Conservation (phyloP, 768 basidiomycete genomes). For the Phaeotremella skinneri region DNA sequence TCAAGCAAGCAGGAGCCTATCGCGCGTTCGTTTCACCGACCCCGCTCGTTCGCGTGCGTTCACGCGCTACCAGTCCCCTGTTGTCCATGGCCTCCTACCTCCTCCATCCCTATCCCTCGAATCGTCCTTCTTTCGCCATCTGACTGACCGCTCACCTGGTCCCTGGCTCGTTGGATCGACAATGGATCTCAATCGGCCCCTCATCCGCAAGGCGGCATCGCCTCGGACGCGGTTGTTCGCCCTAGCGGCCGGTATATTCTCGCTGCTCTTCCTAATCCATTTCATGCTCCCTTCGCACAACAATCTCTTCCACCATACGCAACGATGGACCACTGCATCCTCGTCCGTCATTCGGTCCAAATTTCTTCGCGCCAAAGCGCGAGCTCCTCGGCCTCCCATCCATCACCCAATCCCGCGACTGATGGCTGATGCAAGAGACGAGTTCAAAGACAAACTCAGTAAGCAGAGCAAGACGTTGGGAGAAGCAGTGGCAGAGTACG, state of each 20-base stretch:
- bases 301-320: slow-evolving; percentile 31
- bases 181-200: background rate
- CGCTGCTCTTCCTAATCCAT: slow-evolving; percentile 36
- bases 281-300: slow-evolving; percentile 27
- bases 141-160: too few relatives aligned
- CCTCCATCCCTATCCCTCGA: too few relatives aligned
- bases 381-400: slow-evolving; percentile 42
- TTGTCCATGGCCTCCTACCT: too few relatives aligned
- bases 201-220: slow-evolving; percentile 15
- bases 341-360: slow-evolving; percentile 46
- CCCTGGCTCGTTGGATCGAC: too few relatives aligned
- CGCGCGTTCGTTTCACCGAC: too few relatives aligned
- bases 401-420: slow-evolving; percentile 52
- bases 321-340: slow-evolving; percentile 47
- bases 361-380: slow-evolving; percentile 40
- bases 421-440: slow-evolving; percentile 47
- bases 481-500: slow-evolving; percentile 49
- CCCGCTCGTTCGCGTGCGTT: too few relatives aligned
- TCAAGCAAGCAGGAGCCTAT: too few relatives aligned
- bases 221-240: slow-evolving; percentile 24
- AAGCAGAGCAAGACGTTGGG: slow-evolving; percentile 46
- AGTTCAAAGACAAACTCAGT: slow-evolving; percentile 43
- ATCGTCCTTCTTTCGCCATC: too few relatives aligned
- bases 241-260: slow-evolving; percentile 21
- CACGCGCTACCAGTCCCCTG: too few relatives aligned